Percentiles rank a stretch among this genome's conserved stretches.
Conservation (phyloP, 768 basidiomycete genomes). For the Russula brevipes region DNA sequence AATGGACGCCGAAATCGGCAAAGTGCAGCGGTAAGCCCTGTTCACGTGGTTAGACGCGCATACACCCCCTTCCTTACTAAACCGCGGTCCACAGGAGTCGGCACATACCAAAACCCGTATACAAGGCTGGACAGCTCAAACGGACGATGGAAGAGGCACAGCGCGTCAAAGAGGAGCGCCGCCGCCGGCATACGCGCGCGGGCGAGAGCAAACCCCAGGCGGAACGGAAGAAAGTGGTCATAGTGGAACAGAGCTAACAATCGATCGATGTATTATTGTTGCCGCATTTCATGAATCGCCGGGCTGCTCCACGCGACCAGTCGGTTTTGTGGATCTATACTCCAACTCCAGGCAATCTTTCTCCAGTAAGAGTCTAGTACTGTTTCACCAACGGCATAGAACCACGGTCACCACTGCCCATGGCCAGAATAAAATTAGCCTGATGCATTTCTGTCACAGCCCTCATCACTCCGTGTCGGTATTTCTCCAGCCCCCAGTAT, state of each 20-base stretch:
- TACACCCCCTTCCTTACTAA: conserved; percentile 5
- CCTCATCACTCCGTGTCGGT: too few relatives aligned
- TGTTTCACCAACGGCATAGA: too few relatives aligned
- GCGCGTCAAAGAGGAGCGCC: conserved; percentile 88
- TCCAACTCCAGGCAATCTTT: too few relatives aligned
- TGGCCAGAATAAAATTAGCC: too few relatives aligned
- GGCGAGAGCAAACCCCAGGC: conserved; percentile 86
- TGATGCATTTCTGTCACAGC: too few relatives aligned
- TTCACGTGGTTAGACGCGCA: neutral
- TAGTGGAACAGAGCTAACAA: conserved; percentile 65
- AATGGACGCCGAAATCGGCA: conserved; percentile 73
- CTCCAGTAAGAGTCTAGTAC: too few relatives aligned
- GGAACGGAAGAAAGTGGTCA: conserved; percentile 83
- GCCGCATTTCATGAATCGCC: neutral
- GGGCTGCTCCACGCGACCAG: too few relatives aligned
- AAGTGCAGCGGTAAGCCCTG: conserved; percentile 63
- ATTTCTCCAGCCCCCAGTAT: too few relatives aligned
- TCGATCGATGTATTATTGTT: neutral
- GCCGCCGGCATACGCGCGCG: conserved; percentile 81
- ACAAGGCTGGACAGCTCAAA: conserved; percentile 84
- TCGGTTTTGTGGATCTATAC: too few relatives aligned
- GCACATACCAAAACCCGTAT: conserved; percentile 86
- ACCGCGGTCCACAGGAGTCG: conserved; percentile 46
- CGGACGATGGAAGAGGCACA: conserved; percentile 87
- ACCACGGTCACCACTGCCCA: too few relatives aligned